Evolutionary conservation across 768 basidiomycete genomes (phyloP).

Genomic region (Leccinum barrowsii): DNA sequence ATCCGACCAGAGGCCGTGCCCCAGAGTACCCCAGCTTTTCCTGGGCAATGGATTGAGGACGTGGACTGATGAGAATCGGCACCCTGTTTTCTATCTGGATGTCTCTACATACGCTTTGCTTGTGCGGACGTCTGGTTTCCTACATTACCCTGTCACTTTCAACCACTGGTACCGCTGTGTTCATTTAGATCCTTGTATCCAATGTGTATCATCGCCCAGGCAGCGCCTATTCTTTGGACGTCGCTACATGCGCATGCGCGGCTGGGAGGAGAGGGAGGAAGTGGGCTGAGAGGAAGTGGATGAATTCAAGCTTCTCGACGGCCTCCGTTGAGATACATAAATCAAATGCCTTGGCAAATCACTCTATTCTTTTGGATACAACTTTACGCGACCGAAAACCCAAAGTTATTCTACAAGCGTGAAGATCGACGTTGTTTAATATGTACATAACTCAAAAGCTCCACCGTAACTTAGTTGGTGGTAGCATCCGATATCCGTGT

Average conservation of each 20-base stretch:
- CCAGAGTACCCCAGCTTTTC: conserved; percentile 23
- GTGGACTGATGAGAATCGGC: conserved; percentile 23
- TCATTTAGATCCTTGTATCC: conserved; percentile 21
- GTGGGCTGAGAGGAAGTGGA: too few species aligned
- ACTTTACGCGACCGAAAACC: not conserved
- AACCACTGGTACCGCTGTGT: conserved; percentile 10
- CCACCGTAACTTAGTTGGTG: conserved; percentile 21
- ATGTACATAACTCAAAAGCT: not conserved
- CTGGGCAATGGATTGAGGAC: conserved; percentile 35
- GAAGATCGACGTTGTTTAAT: not conserved
- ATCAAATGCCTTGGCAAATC: not conserved
- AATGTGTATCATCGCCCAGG: not conserved
- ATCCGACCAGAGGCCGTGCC: not conserved
- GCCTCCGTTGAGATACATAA: conserved; percentile 28
- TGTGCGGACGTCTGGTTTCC: conserved; percentile 1
- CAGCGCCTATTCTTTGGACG: not conserved
- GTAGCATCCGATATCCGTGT: conserved; percentile 30
- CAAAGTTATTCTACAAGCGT: not conserved
- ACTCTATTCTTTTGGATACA: conserved; percentile 3
- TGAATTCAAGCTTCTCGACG: too few species aligned
- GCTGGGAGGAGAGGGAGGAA: not conserved
- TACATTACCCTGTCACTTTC: conserved; percentile 10
- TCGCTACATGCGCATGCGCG: not conserved
- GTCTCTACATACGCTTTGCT: not conserved
- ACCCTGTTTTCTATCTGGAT: not conserved